Base-by-base conservation (phyloP, 2,329 filamentous ascomycete species). In the Canariomyces notabilis region DNA sequence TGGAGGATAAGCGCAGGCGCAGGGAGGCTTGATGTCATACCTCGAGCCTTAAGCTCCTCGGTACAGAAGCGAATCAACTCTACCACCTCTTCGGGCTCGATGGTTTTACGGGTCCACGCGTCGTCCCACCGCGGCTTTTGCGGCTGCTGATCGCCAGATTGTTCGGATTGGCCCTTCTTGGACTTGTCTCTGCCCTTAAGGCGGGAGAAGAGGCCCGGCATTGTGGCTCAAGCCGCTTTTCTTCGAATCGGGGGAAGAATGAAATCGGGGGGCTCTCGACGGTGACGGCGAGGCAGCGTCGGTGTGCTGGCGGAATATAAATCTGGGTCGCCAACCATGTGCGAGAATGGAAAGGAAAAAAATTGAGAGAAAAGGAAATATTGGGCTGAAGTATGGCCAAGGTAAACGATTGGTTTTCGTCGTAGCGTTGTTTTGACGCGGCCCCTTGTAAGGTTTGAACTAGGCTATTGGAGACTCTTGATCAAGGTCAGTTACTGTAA, bases 41-140 rank as follows among this genome's bases (percentile, higher is more conserved):
- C 91, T 87, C 90, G 80, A 50, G 86, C 85, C 72, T 97, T 98
- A 66, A 98, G 79, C 71, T 98, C 93, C 46, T 83, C 77, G 9
- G 90, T 94, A 70, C 89, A 96, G 56, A 83, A 81, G 63, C 83
- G 79, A 42, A 97, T 74, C 52, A 98, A 72, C 62, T 95, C 89
- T 60, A 90, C 84, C 38, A 98, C 83, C 70, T 98, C 93, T 56
- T 95, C 89, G 5, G 90, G 86, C 43, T 88, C 84, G 55, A 98
- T 83, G 37, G 83, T 80, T 44, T 78, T 87, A 61, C 91, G 85
- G 52, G 82, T 77, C 80, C 89, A 98, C 54, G 89, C 86, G 65
- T 96, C 87, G 51, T 88, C 86, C 85, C 89, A 96, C 66, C 77
- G 79, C 46, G 86, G 87, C 68, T 89, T 89, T 51, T 75, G 68